These are phyloP conservation scores for Przewalskia tangutica DNA, from an alignment of 257 asterid species.

Conservation along the genomic window DNA sequence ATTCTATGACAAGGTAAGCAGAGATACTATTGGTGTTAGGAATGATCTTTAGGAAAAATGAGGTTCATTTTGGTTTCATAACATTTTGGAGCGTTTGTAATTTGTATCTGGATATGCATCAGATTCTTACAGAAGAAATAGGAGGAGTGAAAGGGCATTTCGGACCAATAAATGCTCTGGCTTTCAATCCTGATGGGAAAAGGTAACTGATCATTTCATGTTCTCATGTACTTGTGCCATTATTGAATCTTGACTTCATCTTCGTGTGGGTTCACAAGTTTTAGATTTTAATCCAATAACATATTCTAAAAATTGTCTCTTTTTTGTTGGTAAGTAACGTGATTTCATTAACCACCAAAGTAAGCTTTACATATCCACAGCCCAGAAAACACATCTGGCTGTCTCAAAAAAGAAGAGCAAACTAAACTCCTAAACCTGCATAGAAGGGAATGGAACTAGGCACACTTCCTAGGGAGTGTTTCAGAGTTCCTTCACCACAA, in stretches of 20 bases:
- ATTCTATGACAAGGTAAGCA: constrained; percentile 76
- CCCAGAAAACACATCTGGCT: too few species aligned
- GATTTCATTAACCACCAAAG: too few species aligned
- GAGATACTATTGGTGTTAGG: neutral
- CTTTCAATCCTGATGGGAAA: constrained; percentile 87
- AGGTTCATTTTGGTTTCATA: neutral
- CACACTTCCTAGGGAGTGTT: too few species aligned
- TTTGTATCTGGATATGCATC: neutral
- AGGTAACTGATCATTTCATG: constrained; percentile 35
- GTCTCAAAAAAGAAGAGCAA: too few species aligned
- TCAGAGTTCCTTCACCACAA: too few species aligned
- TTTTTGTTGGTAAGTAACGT: too few species aligned
- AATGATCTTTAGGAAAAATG: neutral
- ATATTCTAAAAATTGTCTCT: neutral
- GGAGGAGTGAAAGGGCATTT: constrained; percentile 95
- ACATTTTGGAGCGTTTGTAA: neutral
- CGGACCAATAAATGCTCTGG: constrained; percentile 95
- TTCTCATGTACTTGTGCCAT: neutral
- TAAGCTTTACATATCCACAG: too few species aligned
- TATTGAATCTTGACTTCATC: neutral
- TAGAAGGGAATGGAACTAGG: too few species aligned
- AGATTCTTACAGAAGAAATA: constrained; percentile 85
- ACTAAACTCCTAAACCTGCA: too few species aligned
- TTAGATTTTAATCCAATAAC: neutral
- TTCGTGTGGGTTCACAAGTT: neutral